These are phyloP conservation scores for Biancaea sappan DNA, from an alignment of 306 rosid genomes.

Conservation along the genomic window DNA sequence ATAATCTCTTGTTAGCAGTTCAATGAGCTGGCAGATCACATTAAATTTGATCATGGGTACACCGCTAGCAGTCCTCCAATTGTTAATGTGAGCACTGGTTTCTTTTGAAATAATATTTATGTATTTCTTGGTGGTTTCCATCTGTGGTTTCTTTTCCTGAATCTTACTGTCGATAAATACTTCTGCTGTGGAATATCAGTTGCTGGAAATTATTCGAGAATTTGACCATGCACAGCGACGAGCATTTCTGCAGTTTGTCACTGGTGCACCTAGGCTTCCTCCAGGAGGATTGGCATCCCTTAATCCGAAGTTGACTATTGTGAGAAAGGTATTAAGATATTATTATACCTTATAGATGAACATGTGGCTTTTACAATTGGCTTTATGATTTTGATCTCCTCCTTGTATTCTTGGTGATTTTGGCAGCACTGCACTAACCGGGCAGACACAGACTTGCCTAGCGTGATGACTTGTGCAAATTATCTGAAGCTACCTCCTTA, in stretches of 20 bases:
- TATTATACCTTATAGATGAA: neutral
- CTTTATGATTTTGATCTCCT: constrained; percentile 17
- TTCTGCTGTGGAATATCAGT: constrained; percentile 47
- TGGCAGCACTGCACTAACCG: constrained; percentile 73
- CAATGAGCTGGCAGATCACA: constrained; percentile 80
- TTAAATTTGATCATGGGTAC: constrained; percentile 97
- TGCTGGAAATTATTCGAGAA: constrained; percentile 83
- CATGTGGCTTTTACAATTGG: neutral
- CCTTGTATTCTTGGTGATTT: constrained; percentile 15
- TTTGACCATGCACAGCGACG: constrained; percentile 66
- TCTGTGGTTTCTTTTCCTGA: constrained; percentile 7
- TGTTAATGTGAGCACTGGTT: constrained; percentile 57
- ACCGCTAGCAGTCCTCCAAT: constrained; percentile 95
- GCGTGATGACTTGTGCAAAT: constrained; percentile 99
- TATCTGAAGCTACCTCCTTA: constrained; percentile 96
- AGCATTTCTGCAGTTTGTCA: constrained; percentile 96
- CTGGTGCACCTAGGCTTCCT: constrained; percentile 96
- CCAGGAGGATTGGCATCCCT: constrained; percentile 97
- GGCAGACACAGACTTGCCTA: constrained; percentile 83
- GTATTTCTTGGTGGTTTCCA: neutral
- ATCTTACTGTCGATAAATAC: constrained; percentile 9
- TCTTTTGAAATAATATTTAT: neutral
- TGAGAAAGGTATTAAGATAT: constrained; percentile 67
- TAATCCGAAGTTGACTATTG: constrained; percentile 91
- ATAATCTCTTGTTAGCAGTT: constrained; percentile 48